A percentile compares a stretch with the other conserved stretches of the same genome.
phyloP scores from a whole-genome alignment of 306 rosid genomes.

The Rosa rugosa region DNA sequence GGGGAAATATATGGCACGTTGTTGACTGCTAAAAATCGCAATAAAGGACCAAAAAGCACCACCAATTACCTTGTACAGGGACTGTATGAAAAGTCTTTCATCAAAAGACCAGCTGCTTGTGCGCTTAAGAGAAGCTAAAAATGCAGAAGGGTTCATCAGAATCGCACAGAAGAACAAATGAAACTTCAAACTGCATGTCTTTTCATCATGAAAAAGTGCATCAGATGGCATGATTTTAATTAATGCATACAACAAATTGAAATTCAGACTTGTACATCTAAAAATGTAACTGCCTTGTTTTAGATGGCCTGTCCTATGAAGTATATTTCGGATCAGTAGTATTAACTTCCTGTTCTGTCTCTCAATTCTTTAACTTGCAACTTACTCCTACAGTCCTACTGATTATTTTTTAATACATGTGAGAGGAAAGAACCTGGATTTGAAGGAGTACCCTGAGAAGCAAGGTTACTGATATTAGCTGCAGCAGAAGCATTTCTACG shows the following conservation, averaged over 20 bases:
- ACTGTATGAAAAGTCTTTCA: constrained; percentile 78
- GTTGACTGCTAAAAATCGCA: constrained; percentile 1
- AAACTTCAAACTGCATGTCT: neutral
- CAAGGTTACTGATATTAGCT: constrained; percentile 68
- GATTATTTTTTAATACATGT: neutral
- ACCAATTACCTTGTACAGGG: constrained; percentile 73
- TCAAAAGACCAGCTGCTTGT: constrained; percentile 88
- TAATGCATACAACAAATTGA: neutral
- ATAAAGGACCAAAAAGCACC: neutral
- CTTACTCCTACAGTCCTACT: neutral
- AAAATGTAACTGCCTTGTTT: neutral
- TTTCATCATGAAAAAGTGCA: neutral
- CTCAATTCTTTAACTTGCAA: neutral
- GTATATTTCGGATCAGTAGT: neutral
- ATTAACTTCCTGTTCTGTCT: neutral
- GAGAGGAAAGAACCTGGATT: constrained; percentile 49
- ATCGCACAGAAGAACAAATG: neutral
- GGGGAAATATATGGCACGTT: neutral
- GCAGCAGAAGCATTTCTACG: constrained; percentile 85
- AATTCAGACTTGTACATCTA: neutral
- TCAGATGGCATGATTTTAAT: neutral
- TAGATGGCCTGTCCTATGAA: neutral
- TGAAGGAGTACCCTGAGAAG: constrained; percentile 42
- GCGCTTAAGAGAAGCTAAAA: constrained; percentile 64
- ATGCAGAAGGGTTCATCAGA: neutral